Evolutionary conservation across 805 yeast species (phyloP).

Genomic region (Candida takata): DNA sequence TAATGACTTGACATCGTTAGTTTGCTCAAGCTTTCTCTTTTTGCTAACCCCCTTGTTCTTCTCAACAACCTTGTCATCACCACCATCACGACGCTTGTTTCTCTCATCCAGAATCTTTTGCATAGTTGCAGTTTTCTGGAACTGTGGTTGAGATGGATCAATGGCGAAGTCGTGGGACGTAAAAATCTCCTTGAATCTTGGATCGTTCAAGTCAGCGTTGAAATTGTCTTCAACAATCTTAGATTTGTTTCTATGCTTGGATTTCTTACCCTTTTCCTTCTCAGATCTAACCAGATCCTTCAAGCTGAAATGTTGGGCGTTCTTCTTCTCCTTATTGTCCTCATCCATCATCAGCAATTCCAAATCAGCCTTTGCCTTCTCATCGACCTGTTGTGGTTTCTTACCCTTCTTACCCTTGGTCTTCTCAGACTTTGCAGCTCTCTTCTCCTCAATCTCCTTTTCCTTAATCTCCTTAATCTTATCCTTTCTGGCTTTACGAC

Average conservation of each 20-base stretch:
- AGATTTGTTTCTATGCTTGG: constrained; percentile 37
- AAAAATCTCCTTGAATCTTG: constrained; percentile 77
- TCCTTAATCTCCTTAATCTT: constrained; percentile 56
- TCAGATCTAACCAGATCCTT: constrained; percentile 72
- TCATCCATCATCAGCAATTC: constrained; percentile 59
- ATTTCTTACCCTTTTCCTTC: constrained; percentile 48
- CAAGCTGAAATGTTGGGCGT: constrained; percentile 61
- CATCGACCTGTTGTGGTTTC: constrained; percentile 27
- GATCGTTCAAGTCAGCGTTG: constrained; percentile 69
- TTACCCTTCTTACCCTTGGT: constrained; percentile 25
- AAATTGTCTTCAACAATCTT: constrained; percentile 50
- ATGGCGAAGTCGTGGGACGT: constrained; percentile 88
- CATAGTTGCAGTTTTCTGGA: constrained; percentile 83
- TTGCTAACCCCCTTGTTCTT: constrained; percentile 3
- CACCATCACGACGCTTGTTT: constrained; percentile 38
- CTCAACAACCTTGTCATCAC: neutral
- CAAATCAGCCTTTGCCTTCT: constrained; percentile 55
- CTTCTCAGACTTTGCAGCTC: constrained; percentile 31
- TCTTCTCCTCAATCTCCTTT: constrained; percentile 44
- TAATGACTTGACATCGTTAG: constrained; percentile 11
- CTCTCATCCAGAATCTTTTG: constrained; percentile 73
- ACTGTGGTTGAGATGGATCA: constrained; percentile 90
- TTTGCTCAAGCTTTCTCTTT: constrained; percentile 11
- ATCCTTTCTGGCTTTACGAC: constrained; percentile 79
- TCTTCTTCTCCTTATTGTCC: constrained; percentile 15